Percentiles rank a stretch among this genome's conserved stretches.
These are phyloP conservation scores for Fusarium vanettenii DNA, from an alignment of 2,329 filamentous ascomycete species.

Conservation along the genomic window DNA sequence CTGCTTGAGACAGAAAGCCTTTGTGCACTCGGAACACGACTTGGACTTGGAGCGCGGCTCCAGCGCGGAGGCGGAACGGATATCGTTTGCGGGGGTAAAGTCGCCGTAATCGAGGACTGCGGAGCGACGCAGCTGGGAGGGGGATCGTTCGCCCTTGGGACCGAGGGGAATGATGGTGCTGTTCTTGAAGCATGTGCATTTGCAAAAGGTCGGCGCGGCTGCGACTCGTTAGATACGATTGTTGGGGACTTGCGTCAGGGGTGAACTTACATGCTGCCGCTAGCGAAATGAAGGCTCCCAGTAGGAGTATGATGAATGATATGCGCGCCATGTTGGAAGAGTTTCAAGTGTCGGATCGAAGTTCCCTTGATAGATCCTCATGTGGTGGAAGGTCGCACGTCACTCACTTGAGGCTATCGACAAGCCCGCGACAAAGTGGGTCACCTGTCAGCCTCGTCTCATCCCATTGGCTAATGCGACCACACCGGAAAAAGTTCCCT, in stretches of 20 bases:
- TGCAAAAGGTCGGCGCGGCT: constrained; percentile 75
- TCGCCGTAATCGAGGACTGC: constrained; percentile 37
- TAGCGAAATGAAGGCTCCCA: constrained; percentile 51
- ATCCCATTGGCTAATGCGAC: constrained; percentile 41
- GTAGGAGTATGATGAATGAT: constrained; percentile 50
- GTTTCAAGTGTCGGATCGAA: not conserved
- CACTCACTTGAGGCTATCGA: constrained; percentile 36
- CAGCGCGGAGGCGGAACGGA: constrained; percentile 11
- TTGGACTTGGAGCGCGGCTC: constrained; percentile 52
- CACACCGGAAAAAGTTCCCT: constrained; percentile 45
- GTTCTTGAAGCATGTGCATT: constrained; percentile 78
- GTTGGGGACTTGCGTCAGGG: not conserved
- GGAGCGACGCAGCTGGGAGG: constrained; percentile 38
- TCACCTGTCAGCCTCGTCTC: constrained; percentile 36
- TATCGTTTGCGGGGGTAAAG: constrained; percentile 28
- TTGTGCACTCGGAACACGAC: constrained; percentile 72
- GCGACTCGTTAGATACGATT: constrained; percentile 26
- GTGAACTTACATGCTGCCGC: constrained; percentile 57
- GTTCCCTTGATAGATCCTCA: constrained; percentile 6
- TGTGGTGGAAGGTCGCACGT: constrained; percentile 27
- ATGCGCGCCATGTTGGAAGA: constrained; percentile 54
- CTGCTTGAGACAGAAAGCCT: constrained; percentile 71
- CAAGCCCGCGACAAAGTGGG: constrained; percentile 25
- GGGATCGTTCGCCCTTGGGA: constrained; percentile 50
- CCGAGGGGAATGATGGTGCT: constrained; percentile 74